These are phyloP conservation scores for Panaeolus cyanescens DNA, from an alignment of 768 basidiomycete species.

Conservation along the genomic window DNA sequence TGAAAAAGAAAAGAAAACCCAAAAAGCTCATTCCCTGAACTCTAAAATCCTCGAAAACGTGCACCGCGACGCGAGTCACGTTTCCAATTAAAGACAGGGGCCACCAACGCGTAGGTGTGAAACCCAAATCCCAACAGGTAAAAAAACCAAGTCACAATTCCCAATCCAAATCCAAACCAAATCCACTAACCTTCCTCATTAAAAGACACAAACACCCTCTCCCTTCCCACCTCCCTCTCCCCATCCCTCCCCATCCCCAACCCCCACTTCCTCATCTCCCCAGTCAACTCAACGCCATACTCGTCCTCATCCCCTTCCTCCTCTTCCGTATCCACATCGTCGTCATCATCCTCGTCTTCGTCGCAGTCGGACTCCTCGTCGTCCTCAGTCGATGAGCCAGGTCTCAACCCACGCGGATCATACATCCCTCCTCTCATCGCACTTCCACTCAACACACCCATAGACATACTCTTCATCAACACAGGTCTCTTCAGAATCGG, in stretches of 20 bases:
- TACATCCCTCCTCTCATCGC: neutral
- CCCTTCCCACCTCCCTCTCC: constrained; percentile 1
- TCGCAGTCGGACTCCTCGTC: neutral
- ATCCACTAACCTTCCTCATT: constrained; percentile 2
- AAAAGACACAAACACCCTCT: neutral
- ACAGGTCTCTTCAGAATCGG: neutral
- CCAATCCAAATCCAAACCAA: neutral
- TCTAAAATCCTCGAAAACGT: neutral
- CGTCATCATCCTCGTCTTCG: neutral
- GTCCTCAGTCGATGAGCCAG: constrained; percentile 2
- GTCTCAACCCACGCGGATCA: neutral
- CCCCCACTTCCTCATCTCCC: neutral
- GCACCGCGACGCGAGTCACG: neutral
- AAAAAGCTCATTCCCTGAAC: too few species aligned
- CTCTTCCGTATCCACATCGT: neutral
- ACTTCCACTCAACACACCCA: neutral
- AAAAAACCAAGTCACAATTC: neutral
- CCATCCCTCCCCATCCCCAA: constrained; percentile 3
- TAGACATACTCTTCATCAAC: neutral
- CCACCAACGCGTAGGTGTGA: neutral
- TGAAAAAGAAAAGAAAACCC: neutral
- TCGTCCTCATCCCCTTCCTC: constrained; percentile 13
- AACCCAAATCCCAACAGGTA: neutral
- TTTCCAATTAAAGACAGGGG: neutral
- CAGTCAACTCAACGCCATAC: constrained; percentile 7